phyloP scores from a whole-genome alignment of 805 yeast species.

The Saccharomycopsis babjevae region DNA sequence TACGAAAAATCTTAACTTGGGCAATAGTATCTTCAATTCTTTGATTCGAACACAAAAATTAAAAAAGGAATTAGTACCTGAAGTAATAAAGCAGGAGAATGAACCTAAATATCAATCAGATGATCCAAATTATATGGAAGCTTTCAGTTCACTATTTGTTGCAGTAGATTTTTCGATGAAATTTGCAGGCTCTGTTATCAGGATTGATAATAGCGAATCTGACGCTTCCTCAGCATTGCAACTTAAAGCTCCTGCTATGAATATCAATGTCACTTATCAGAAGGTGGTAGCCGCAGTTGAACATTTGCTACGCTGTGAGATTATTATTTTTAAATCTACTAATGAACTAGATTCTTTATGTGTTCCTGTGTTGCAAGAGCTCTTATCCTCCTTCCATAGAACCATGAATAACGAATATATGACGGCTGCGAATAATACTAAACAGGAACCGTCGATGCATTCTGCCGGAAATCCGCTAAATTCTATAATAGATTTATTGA shows the following conservation, averaged over 20 bases:
- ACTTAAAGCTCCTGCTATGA: constrained; percentile 68
- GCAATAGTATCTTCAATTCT: constrained; percentile 12
- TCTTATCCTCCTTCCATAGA: constrained; percentile 39
- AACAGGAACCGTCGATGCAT: constrained; percentile 1
- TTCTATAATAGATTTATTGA: constrained; percentile 26
- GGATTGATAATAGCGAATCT: constrained; percentile 19
- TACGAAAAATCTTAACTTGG: constrained; percentile 38
- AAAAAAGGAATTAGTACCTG: constrained; percentile 10
- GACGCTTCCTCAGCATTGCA: constrained; percentile 39
- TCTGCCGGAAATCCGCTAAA: background rate
- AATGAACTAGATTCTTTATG: constrained; percentile 64
- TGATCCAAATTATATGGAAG: constrained; percentile 14
- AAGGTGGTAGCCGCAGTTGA: constrained; percentile 31
- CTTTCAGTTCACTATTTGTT: constrained; percentile 16
- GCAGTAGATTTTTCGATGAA: constrained; percentile 42
- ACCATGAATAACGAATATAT: constrained; percentile 31
- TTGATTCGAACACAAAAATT: constrained; percentile 10
- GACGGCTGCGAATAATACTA: constrained; percentile 8
- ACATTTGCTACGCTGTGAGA: constrained; percentile 41
- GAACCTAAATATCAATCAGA: constrained; percentile 1
- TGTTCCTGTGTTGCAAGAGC: constrained; percentile 64
- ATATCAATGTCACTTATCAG: constrained; percentile 43
- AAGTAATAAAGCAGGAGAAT: background rate
- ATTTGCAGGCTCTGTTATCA: constrained; percentile 63
- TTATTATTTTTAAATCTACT: constrained; percentile 56